phyloP scores from a whole-genome alignment of 2,329 filamentous ascomycete genomes.

The Xylaria sp. region DNA sequence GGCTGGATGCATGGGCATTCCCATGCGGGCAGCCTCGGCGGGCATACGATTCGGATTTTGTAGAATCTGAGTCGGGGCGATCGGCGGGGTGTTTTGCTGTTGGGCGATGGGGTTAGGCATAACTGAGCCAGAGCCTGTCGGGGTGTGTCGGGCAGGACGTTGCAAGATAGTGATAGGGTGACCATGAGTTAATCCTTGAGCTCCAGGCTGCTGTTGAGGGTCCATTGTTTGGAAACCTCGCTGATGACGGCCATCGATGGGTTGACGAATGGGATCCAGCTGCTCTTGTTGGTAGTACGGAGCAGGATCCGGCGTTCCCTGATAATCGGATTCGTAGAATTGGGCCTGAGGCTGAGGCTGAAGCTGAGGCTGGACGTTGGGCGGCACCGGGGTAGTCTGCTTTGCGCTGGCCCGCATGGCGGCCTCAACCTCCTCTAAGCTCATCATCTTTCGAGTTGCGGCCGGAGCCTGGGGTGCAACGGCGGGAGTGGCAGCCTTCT shows the following conservation, averaged over 20 bases:
- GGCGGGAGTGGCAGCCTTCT: constrained; percentile 42
- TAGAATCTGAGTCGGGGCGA: constrained; percentile 64
- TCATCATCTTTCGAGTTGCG: constrained; percentile 74
- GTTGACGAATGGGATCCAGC: constrained; percentile 28
- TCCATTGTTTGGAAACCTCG: constrained; percentile 26
- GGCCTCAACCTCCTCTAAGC: constrained; percentile 92
- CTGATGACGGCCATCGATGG: constrained; percentile 25
- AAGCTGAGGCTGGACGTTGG: constrained; percentile 23
- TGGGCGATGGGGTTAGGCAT: constrained; percentile 33
- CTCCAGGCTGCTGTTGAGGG: constrained; percentile 25
- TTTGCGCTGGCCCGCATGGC: constrained; percentile 71
- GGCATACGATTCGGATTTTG: constrained; percentile 69
- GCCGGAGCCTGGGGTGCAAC: constrained; percentile 17
- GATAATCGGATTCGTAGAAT: constrained; percentile 21
- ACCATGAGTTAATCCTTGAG: constrained; percentile 35
- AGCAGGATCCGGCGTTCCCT: constrained; percentile 23
- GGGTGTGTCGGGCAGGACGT: constrained; percentile 42
- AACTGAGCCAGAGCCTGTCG: constrained; percentile 30
- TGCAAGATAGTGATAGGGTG: constrained; percentile 53
- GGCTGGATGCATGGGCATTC: constrained; percentile 29
- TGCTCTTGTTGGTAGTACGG: constrained; percentile 30
- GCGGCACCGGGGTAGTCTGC: constrained; percentile 36
- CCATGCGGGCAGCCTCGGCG: constrained; percentile 40
- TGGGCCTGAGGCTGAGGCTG: constrained; percentile 30
- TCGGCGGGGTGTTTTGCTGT: constrained; percentile 36